Conservation (phyloP, 2,329 filamentous ascomycete species). For the Alternaria longipes region DNA sequence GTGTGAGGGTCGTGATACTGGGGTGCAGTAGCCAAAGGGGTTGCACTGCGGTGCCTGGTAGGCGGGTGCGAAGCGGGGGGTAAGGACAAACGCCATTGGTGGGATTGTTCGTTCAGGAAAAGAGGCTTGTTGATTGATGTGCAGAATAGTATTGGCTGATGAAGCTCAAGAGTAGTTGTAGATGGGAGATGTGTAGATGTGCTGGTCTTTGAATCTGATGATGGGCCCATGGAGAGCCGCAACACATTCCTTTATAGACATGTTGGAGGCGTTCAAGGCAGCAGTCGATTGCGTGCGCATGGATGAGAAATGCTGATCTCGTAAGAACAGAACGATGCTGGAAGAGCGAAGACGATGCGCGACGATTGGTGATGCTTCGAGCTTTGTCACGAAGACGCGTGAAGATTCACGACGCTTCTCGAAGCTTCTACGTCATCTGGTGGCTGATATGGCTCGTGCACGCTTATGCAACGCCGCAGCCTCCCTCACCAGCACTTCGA, state of each 20-base stretch:
- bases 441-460: conserved; percentile 9
- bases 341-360: conserved; percentile 35
- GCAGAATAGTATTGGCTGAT: conserved; percentile 17
- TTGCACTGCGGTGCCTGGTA: conserved; percentile 41
- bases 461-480: conserved; percentile 33
- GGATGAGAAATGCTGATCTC: conserved; percentile 41
- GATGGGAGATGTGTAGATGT: conserved; percentile 35
- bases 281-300: conserved; percentile 32
- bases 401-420: conserved; percentile 34
- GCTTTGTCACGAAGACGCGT: conserved; percentile 32
- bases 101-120: conserved; percentile 7
- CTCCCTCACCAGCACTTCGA: not conserved
- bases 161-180: conserved; percentile 30
- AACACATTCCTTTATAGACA: conserved; percentile 45
- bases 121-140: conserved; percentile 7
- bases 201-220: conserved; percentile 36
- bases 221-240: conserved; percentile 27
- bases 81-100: conserved; percentile 49
- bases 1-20: conserved; percentile 31
- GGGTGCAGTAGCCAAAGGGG: conserved; percentile 39
- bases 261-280: conserved; percentile 36
- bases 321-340: conserved; percentile 39
- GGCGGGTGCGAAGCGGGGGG: conserved; percentile 43
- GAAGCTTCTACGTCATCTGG: conserved; percentile 32
- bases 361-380: conserved; percentile 38